Conservation (phyloP, 306 rosid species). For the Quercus alba region DNA sequence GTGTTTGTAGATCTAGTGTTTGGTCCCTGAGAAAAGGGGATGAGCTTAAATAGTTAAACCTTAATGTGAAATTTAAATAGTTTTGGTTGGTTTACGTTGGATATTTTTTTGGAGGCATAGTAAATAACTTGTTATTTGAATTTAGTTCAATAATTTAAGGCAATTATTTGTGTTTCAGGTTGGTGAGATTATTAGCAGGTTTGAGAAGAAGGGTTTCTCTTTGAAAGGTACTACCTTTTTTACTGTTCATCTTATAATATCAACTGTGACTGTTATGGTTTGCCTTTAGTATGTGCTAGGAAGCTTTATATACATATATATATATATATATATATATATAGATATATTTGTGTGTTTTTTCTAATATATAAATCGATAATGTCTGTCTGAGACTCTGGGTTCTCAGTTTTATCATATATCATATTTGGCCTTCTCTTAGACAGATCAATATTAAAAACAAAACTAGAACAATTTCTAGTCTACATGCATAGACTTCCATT, state of each 20-base stretch:
- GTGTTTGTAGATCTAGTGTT: neutral
- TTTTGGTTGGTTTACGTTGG: neutral
- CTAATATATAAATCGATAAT: neutral
- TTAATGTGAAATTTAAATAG: neutral
- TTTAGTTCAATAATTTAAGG: neutral
- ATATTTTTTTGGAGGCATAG: neutral
- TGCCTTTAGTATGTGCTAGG: neutral
- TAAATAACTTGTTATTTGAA: neutral
- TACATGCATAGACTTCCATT: neutral
- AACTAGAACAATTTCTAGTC: neutral
- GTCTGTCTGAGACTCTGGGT: neutral
- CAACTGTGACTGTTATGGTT: neutral
- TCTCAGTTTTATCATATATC: neutral
- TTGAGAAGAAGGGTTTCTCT: slow-evolving; percentile 92
- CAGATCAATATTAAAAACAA: neutral
- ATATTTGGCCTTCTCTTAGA: neutral
- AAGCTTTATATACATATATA: neutral
- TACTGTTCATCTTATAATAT: neutral
- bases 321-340: too few species aligned
- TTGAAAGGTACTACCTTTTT: slow-evolving; percentile 52
- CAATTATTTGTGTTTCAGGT: slow-evolving; percentile 39
- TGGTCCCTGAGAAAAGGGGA: neutral
- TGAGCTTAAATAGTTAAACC: neutral
- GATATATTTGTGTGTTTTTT: neutral
- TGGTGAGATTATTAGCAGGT: slow-evolving; percentile 85